Evolutionary conservation across 1,284 basidiomycete genomes (phyloP), one percentile per base, ranked within the genome.

Genomic region (Hymenochaete sp.): DNA sequence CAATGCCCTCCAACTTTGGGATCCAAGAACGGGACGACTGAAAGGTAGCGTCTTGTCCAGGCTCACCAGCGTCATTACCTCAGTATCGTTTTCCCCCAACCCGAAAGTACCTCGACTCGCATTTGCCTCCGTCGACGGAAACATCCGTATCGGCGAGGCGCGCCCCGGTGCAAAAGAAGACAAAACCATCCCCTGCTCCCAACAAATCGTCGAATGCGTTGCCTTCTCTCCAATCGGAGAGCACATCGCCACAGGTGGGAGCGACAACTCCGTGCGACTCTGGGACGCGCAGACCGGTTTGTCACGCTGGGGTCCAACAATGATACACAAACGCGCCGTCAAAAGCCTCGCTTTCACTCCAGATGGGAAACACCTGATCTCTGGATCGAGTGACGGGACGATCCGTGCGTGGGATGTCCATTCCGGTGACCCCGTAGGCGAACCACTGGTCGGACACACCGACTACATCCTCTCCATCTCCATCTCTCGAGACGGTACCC

Each of bases 1-100:
- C 60, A 69, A 74, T 33, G 79, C 79, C 5, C 82, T 89, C 62
- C 85, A 82, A 59, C 73, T 86, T 16, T 90, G 87, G 87, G 76
- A 74, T 51, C 19, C 16, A 18, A n/a, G n/a, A n/a, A n/a, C n/a
- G n/a, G n/a, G n/a, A n/a, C n/a, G n/a, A n/a, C n/a, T n/a, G n/a
- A n/a, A n/a, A n/a, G n/a, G n/a, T n/a, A n/a, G n/a, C n/a, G n/a
- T n/a, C n/a, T n/a, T n/a, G n/a, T n/a, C n/a, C n/a, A n/a, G n/a
- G n/a, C n/a, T n/a, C n/a, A n/a, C n/a, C n/a, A n/a, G n/a, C n/a
- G n/a, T n/a, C n/a, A n/a, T n/a, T n/a, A n/a, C n/a, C n/a, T n/a
- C n/a, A n/a, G n/a, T n/a, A n/a, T n/a, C n/a, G n/a, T n/a, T n/a
- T n/a, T n/a, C n/a, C n/a, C n/a, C n/a, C n/a, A n/a, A n/a, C n/a